A percentile compares a stretch with the other conserved stretches of the same genome.
Conservation (phyloP, 495 filamentous ascomycete species). For the Clohesyomyces aquaticus region DNA sequence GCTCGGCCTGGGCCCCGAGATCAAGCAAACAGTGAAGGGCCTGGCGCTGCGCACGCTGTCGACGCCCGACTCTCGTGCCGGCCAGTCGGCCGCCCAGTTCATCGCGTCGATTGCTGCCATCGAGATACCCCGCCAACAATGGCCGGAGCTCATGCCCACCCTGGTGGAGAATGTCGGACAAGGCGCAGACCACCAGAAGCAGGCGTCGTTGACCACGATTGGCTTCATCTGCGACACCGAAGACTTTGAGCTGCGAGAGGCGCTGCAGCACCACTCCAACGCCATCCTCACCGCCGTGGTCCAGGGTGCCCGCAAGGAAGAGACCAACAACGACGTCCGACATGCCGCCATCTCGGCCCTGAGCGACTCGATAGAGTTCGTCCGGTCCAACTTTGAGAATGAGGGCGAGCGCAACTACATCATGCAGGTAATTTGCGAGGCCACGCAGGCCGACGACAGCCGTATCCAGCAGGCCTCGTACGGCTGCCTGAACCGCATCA, state of each 20-base stretch:
- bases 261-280: constrained; percentile 84
- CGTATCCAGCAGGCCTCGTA: constrained; percentile 94
- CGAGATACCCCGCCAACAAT: constrained; percentile 89
- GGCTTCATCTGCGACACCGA: constrained; percentile 98
- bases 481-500: constrained; percentile 96
- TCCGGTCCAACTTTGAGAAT: constrained; percentile 96
- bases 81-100: constrained; percentile 89
- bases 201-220: constrained; percentile 89
- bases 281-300: constrained; percentile 97
- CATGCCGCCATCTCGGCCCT: constrained; percentile 90
- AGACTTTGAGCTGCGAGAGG: constrained; percentile 80
- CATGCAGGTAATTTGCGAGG: constrained; percentile 99
- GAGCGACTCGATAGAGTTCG: constrained; percentile 96
- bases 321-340: constrained; percentile 85
- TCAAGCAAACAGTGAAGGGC: constrained; percentile 84
- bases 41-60: constrained; percentile 82
- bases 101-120: constrained; percentile 93
- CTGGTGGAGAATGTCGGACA: constrained; percentile 90
- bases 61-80: constrained; percentile 75
- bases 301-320: constrained; percentile 94
- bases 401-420: constrained; percentile 99
- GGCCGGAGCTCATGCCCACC: constrained; percentile 89
- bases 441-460: constrained; percentile 85
- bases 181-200: constrained; percentile 84
- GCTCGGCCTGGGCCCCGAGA: constrained; percentile 73